These are phyloP conservation scores for Tetradesmus lagerheimii DNA, from an alignment of 139 green algal species.

Conservation along the genomic window DNA sequence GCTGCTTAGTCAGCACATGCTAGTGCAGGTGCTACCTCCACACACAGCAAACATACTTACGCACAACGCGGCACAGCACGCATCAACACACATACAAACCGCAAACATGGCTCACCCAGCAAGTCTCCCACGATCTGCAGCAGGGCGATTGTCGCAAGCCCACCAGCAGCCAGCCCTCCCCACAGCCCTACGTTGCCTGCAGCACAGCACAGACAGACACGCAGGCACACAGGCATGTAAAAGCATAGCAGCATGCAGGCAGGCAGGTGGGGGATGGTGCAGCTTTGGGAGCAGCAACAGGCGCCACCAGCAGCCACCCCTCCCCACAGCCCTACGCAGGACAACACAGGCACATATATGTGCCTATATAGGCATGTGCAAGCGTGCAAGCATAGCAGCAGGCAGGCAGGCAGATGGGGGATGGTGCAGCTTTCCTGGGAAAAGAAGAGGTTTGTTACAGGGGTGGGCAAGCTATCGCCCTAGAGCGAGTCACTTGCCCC, in stretches of 20 bases:
- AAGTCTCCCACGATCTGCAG: not conserved
- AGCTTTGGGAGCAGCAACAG: too few species aligned
- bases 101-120: not conserved
- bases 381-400: not conserved
- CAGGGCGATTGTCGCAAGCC: not conserved
- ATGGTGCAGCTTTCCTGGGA: not conserved
- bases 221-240: not conserved
- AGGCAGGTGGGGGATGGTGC: too few species aligned
- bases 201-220: not conserved
- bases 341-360: too few species aligned
- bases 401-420: not conserved
- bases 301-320: not conserved
- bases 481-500: too few species aligned
- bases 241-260: too few species aligned
- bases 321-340: too few species aligned
- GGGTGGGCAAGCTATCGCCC: too few species aligned
- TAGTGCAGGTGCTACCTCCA: not conserved
- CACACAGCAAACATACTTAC: not conserved
- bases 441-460: too few species aligned
- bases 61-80: too few species aligned
- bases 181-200: conserved; percentile 18
- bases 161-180: conserved; percentile 7
- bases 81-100: too few species aligned
- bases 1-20: not conserved
- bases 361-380: not conserved